Evolutionary conservation across 352 stramenopile genomes (phyloP), one percentile per base, ranked within the genome.

Genomic region (Aphanomyces stellatus): DNA sequence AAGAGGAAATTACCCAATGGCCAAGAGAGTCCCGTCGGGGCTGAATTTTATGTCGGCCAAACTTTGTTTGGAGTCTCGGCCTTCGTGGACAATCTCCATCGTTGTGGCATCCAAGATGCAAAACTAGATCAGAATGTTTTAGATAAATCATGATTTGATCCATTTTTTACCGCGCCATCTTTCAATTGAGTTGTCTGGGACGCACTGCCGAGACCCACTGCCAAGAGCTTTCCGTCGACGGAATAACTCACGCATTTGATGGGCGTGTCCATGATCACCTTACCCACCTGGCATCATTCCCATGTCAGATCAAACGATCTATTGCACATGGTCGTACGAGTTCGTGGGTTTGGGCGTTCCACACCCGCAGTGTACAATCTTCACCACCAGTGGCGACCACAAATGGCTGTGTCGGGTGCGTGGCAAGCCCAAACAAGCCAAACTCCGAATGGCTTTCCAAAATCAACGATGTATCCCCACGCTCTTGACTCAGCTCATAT

Each of bases 31-130:
- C 62, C 88, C 70, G 62, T 96, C 86, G 0, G 89, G 89, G 4
- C 87, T 95, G 61, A 96, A 98, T 35, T 90, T 90, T 57, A 95
- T 61, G 53, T 88, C 83, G 4, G 78, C 59, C 27, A 97, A 80
- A 62, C 79, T 91, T 53, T 96, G 75, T 46, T 91, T 90, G 51
- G 78, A 80, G 70, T 98, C 91, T 11, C 91, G 76, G 1, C 88
- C 88, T 78, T 97, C 90, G 69, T 96, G 88, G 4, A 94, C 57
- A 19, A 97, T 67, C 55, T 93, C 80, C 8, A 96, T 78, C 4
- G 80, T 88, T 22, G 80, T 71, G 0, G 78, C 77, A 31, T 91
- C 84, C 22, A 95, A 63, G 8, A 93, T 83, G 0, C 76, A 72
- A 51, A 92, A 92, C 15, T 62, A 69, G 2, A 41, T 46, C n/a